A percentile compares a stretch with the other conserved stretches of the same genome.
Conservation (phyloP, 75 land plant species). For the Sequoia sempervirens region DNA sequence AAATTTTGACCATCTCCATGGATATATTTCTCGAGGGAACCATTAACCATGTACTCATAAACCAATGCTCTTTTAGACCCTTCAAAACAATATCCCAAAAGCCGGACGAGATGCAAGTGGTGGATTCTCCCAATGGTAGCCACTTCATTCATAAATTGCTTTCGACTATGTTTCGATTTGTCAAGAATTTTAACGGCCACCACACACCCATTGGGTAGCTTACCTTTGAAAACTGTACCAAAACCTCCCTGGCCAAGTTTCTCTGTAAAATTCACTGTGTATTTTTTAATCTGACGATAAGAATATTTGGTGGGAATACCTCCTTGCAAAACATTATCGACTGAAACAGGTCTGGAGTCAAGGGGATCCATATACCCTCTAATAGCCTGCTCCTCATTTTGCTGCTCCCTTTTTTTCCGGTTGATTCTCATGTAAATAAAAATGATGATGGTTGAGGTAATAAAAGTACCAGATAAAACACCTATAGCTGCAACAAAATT, state of each 20-base stretch:
- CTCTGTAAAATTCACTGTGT: neutral
- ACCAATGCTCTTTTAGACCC: conserved; percentile 18
- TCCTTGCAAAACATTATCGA: neutral
- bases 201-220: conserved; percentile 9
- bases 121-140: conserved; percentile 30
- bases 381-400: neutral
- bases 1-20: neutral
- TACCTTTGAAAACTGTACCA: conserved; percentile 25
- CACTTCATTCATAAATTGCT: conserved; percentile 27
- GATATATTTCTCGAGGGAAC: conserved; percentile 31
- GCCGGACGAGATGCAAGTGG: conserved; percentile 28
- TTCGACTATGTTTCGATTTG: conserved; percentile 9
- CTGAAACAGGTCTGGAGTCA: neutral
- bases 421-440: neutral
- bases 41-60: conserved; percentile 39
- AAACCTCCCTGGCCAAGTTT: conserved; percentile 25
- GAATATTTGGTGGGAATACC: neutral
- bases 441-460: neutral
- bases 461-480: neutral
- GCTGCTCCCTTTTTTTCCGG: neutral
- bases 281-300: neutral
- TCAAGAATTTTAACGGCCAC: conserved; percentile 27
- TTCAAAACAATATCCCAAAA: conserved; percentile 29
- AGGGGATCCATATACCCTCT: neutral
- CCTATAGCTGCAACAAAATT: neutral